Base-by-base conservation (phyloP, 2,329 filamentous ascomycete genomes). In the Penicillium sp. region DNA sequence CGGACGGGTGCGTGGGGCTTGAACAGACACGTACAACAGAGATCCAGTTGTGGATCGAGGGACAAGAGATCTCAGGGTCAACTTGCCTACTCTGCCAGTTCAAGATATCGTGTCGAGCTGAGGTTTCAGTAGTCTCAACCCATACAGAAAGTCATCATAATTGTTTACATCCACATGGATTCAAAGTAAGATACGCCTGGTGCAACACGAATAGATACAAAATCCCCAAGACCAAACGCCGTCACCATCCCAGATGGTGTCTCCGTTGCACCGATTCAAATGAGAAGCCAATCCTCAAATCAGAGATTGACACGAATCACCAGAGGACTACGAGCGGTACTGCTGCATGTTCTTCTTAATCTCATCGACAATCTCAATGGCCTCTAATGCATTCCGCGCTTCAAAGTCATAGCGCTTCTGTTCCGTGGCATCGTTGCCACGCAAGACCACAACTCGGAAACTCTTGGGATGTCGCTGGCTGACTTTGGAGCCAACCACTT, bases 371-470 rank as follows among this genome's bases (percentile, higher is more conserved):
- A 89, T 88, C 70, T 85, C 84, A 57, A 81, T 78, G 16, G 86
- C 85, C 72, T 89, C 87, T 26, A 80, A 77, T 8, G 80, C 77
- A 64, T 79, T 86, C 55, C 79, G 78, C 46, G 86, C 85, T 72
- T 89, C 87, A 72, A 89, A 89, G 68, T 89, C 87, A 73, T 89
- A 89, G 64, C 87, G 73, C 75, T 89, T 89, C 66, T 84, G 85
- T 73, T 89, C 87, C 33, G 82, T 82, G 67, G 85, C 82, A 73
- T 89, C 87, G 51, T 84, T 82, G 65, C 86, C 82, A 64, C 84
- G 80, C 58, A 85, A 84, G 19, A 89, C 85, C 45, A 88, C 78
- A 10, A 89, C 82, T 26, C 85, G 77, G 67, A 89, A 86, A 68
- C 85, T 86, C 75, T 86, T 86, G 8, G 85, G 84, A 71, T 89